Evolutionary conservation across 176 grass and related monocot species (phyloP), one percentile per base, ranked within the genome.

Genomic region (Cymbopogon citratus): DNA sequence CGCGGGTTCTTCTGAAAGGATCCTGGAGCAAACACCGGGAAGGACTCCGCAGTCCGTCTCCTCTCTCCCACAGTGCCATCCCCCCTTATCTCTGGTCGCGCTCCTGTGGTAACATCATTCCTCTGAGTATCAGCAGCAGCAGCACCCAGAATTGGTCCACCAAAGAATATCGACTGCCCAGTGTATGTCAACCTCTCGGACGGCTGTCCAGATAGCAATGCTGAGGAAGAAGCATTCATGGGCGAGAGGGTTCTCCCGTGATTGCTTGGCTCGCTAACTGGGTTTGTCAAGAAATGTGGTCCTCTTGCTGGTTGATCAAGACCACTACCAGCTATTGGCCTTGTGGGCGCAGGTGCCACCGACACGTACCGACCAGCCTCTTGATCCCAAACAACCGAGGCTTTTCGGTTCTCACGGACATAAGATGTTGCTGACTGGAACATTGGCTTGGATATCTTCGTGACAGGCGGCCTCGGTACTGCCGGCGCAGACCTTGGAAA

Each of bases 371-470:
- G 87, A 16, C 91, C 87, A n/a, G 94, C 87, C 34, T 97, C 94
- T 86, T 91, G 94, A 86, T 97, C 94, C 94, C 94, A 97, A 57
- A 92, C 87, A 12, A 97, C 91, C 1, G 94, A 97, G 25, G 85
- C 54, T 46, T 74, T 97, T 41, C 90, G 85, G 66, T 80, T 84
- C 64, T 90, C 94, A 77, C 91, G 68, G 24, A 90, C 61, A 80
- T 79, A 80, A 1, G 89, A 81, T n/a, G 91, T 79, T 29, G 86
- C 85, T 44, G 89, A 82, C 49, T 90, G 94, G 86, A 97, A 92
- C 77, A 80, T 77, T 18, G 89, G 89, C 45, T 87, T 94, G 43
- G 72, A 68, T 62, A 85, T 31, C 52, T 82, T 87, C 35, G 39
- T 27, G 26, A 69, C 80, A 71, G 88, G 71, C 24, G 79, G 76